Conservation (phyloP, 306 rosid genomes). For the Cajanus cajan region DNA sequence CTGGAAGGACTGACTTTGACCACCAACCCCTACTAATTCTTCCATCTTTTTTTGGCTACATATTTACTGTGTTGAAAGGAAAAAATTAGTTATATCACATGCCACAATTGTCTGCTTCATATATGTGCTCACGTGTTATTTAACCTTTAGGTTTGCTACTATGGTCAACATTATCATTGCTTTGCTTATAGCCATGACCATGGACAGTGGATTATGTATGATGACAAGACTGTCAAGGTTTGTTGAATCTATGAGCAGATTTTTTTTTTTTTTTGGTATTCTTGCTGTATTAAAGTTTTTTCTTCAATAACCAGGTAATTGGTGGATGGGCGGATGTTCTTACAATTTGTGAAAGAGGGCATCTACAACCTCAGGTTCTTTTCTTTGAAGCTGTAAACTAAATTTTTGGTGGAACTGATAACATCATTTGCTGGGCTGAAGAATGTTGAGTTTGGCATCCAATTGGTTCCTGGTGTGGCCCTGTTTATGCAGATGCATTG, state of each 20-base stretch:
- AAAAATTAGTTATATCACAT: conserved; percentile 4
- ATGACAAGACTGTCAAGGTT: conserved; percentile 94
- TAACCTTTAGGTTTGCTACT: conserved; percentile 82
- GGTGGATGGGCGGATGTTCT: conserved; percentile 93
- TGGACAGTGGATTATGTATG: conserved; percentile 85
- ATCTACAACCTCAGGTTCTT: conserved; percentile 95
- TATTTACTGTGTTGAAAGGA: neutral
- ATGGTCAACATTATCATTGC: conserved; percentile 98
- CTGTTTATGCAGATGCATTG: conserved; percentile 37
- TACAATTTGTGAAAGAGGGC: conserved; percentile 86
- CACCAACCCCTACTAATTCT: neutral
- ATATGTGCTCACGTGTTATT: conserved; percentile 20
- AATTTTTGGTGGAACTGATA: conserved; percentile 42
- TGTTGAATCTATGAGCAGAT: conserved; percentile 26
- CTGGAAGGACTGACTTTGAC: neutral
- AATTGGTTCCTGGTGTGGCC: conserved; percentile 36
- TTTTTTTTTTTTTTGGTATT: conserved; percentile 1
- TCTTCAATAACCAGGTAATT: conserved; percentile 58
- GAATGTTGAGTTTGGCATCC: conserved; percentile 44
- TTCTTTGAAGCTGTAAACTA: conserved; percentile 95
- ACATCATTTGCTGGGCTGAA: conserved; percentile 29
- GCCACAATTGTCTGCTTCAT: neutral
- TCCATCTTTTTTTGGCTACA: neutral
- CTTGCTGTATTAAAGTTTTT: conserved; percentile 12
- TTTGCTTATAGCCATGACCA: conserved; percentile 86